These are phyloP conservation scores for Ophioceras dolichostomum DNA, from an alignment of 2,329 filamentous ascomycete genomes.

Conservation along the genomic window DNA sequence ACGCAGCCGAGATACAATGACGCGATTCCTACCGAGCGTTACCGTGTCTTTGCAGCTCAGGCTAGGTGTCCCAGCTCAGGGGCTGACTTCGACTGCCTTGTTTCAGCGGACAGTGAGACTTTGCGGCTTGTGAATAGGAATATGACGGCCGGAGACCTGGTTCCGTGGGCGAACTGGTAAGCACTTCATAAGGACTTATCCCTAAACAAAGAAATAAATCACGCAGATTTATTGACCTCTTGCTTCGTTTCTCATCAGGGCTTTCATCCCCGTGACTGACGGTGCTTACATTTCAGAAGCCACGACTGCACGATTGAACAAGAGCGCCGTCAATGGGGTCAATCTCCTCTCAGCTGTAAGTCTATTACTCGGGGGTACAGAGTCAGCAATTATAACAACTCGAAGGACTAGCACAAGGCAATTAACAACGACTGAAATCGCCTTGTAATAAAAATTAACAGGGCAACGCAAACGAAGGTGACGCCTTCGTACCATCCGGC, in stretches of 20 bases:
- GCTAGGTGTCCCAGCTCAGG: slow-evolving; percentile 23
- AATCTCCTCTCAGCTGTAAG: slow-evolving; percentile 9
- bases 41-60: slow-evolving; percentile 27
- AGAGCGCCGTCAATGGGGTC: slow-evolving; percentile 16
- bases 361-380: too few relatives aligned
- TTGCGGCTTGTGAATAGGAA: slow-evolving; percentile 13
- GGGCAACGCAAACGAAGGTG: slow-evolving; percentile 38
- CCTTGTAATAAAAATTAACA: slow-evolving; percentile 1
- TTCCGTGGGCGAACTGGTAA: slow-evolving; percentile 9
- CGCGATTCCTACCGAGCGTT: slow-evolving; percentile 28
- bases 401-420: too few relatives aligned
- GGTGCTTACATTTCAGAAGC: slow-evolving; percentile 15
- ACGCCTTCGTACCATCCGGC: slow-evolving; percentile 27
- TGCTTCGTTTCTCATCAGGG: slow-evolving; percentile 4
- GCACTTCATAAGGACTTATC: too few relatives aligned
- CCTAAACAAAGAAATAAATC: too few relatives aligned
- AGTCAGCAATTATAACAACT: too few relatives aligned
- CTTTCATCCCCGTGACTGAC: slow-evolving; percentile 23
- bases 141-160: slow-evolving; percentile 7
- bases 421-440: too few relatives aligned
- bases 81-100: slow-evolving; percentile 13
- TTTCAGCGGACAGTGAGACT: slow-evolving; percentile 14
- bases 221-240: too few relatives aligned
- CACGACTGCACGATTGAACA: slow-evolving; percentile 16
- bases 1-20: slow-evolving; percentile 35